A percentile compares a stretch with the other conserved stretches of the same genome.
Evolutionary conservation across 192 early-diverging fungal genomes (phyloP).

Genomic region (Glomus cerebriforme): DNA sequence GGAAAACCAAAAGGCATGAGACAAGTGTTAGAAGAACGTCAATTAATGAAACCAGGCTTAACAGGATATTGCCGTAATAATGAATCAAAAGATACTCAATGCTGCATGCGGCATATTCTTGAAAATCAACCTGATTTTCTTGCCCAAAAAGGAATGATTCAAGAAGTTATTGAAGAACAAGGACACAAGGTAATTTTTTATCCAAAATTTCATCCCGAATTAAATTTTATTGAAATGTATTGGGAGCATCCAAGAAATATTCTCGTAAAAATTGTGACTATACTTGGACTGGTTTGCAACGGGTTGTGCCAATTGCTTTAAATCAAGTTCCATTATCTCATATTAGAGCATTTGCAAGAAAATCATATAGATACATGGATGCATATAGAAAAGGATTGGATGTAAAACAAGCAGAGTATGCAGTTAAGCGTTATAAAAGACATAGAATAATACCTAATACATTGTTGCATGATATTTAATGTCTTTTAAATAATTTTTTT

Average conservation of each 20-base stretch:
- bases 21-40: no score
- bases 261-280: slow-evolving; percentile 31
- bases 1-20: no score
- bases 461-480: no score
- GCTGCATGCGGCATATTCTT: slow-evolving; percentile 8
- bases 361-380: slow-evolving; percentile 32
- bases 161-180: background rate
- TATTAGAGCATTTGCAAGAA: slow-evolving; percentile 23
- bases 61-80: background rate
- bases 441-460: no score
- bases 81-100: slow-evolving; percentile 2
- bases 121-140: no score
- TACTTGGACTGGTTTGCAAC: background rate
- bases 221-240: slow-evolving; percentile 37
- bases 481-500: no score
- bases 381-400: slow-evolving; percentile 6
- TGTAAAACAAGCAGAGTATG: no score
- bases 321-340: background rate
- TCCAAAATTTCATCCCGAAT: slow-evolving; percentile 37
- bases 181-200: slow-evolving; percentile 29
- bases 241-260: slow-evolving; percentile 30
- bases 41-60: background rate
- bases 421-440: no score
- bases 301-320: slow-evolving; percentile 7
- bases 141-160: background rate